Base-by-base conservation (phyloP, 2,329 filamentous ascomycete genomes). In the Penicillium sp. region DNA sequence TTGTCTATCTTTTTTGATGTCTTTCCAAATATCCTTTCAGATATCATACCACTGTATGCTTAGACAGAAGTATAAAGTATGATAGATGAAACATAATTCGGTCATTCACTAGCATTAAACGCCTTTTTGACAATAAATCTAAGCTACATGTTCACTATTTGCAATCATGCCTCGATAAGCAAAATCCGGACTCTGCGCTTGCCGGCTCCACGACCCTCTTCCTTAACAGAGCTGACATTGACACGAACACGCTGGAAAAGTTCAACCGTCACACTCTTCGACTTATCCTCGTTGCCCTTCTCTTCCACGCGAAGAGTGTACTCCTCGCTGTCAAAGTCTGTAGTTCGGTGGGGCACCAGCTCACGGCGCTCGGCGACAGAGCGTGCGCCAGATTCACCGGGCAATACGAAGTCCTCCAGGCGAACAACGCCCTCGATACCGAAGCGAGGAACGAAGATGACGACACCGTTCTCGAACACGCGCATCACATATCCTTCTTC, bases 401-500 rank as follows among this genome's bases (percentile, higher is more conserved):
- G 83, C 14, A 88, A 84, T 4, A 87, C 87, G 55, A 97, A 81
- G 75, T 97, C 94, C 55, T 91, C 82, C 64, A 97, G 77, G 10
- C 93, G 83, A 60, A 99, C 94, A 58, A 97, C 78, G 39, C 91
- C 89, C 78, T 99, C 94, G 66, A 99, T 95, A 39, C 94, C 94
- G 73, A 99, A 99, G 14, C 91, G 82, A 6, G 94, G 94, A 47
- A 99, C 93, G 58, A 97, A 92, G 10, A 97, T 92, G 16, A 97
- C 94, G 66, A 97, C 93, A 6, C 94, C 94, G 76, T 99, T 99
- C 71, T 90, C 92, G 75, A 99, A 99, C 49, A 99, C 89, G 70
- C 91, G 90, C 90, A 99, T 96, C 43, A 99, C 86, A 72, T 96
- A 97, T 3, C 91, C 94, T 54, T 97, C 92, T 73, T 97, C 92